Evolutionary conservation across 2,329 filamentous ascomycete genomes (phyloP).

Genomic region (Leptographium procerum): DNA sequence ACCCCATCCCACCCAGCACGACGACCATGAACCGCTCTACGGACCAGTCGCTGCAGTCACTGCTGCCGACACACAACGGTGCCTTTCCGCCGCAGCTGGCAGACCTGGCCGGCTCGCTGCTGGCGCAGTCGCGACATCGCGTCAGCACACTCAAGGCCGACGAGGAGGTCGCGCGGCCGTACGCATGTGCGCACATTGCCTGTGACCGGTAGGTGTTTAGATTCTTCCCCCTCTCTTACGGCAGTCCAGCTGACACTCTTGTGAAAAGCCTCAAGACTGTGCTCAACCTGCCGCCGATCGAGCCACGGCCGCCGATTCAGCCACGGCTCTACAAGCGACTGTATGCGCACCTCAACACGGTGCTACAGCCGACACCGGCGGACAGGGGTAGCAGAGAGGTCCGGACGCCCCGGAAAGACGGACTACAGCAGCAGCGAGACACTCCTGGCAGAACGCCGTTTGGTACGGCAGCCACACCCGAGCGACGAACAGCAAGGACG

Average conservation of each 20-base stretch:
- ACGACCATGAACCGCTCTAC: constrained; percentile 58
- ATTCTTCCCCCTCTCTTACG: no score
- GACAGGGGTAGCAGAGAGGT: not conserved
- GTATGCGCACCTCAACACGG: constrained; percentile 66
- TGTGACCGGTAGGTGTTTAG: constrained; percentile 60
- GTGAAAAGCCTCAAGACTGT: constrained; percentile 58
- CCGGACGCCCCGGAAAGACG: not conserved
- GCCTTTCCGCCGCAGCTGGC: constrained; percentile 58
- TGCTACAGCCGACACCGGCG: constrained; percentile 33
- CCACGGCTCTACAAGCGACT: constrained; percentile 76
- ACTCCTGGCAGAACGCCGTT: not conserved
- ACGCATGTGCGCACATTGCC: constrained; percentile 79
- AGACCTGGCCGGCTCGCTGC: constrained; percentile 58
- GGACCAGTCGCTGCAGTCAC: constrained; percentile 59
- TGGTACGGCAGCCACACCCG: not conserved
- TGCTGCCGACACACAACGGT: constrained; percentile 62
- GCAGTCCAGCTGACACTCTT: not conserved
- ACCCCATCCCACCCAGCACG: not conserved
- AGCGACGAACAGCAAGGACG: not conserved
- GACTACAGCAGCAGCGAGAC: no score
- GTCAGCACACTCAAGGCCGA: constrained; percentile 70
- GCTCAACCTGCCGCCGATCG: constrained; percentile 66
- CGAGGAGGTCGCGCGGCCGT: constrained; percentile 76
- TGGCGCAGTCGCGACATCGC: constrained; percentile 69
- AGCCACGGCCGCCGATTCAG: constrained; percentile 64